Evolutionary conservation across 139 green algal species (phyloP).

Genomic region (Picochlorum costavermella): DNA sequence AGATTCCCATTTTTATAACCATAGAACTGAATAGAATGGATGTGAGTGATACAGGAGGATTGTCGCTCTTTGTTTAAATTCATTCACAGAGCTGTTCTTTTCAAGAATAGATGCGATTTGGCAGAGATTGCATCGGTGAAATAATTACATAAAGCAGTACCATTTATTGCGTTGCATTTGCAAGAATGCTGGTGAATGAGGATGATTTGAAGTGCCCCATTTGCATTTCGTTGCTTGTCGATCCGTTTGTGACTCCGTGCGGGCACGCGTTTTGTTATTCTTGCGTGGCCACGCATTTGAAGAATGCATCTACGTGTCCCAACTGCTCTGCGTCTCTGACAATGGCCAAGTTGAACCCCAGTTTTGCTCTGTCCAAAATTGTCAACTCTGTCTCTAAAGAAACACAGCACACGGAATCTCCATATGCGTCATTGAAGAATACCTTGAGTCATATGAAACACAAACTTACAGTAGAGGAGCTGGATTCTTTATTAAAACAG

Average conservation of each 20-base stretch:
- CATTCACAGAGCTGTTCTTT: too few relatives aligned
- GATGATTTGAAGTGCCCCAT: slow-evolving; percentile 64
- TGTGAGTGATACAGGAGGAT: too few relatives aligned
- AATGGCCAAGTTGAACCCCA: slow-evolving; percentile 62
- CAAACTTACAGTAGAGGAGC: background rate
- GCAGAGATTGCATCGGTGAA: too few relatives aligned
- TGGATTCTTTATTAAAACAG: background rate
- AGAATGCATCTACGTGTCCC: slow-evolving; percentile 54
- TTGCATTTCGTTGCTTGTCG: slow-evolving; percentile 59
- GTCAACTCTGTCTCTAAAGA: background rate
- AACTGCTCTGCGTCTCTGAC: slow-evolving; percentile 54
- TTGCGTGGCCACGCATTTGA: slow-evolving; percentile 65
- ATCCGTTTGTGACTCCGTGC: slow-evolving; percentile 73
- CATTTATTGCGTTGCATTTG: background rate
- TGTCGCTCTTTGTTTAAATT: too few relatives aligned
- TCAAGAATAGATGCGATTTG: too few relatives aligned
- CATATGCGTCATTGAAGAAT: background rate
- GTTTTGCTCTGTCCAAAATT: slow-evolving; percentile 71
- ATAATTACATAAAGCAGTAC: too few relatives aligned
- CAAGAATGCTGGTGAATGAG: background rate
- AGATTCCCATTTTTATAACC: too few relatives aligned
- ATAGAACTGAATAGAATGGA: too few relatives aligned
- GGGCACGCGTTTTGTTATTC: slow-evolving; percentile 77
- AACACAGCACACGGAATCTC: background rate
- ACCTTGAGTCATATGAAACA: background rate